Conservation (phyloP, 2,329 filamentous ascomycete genomes). For the Hymenotorrendiella dingleyae region DNA sequence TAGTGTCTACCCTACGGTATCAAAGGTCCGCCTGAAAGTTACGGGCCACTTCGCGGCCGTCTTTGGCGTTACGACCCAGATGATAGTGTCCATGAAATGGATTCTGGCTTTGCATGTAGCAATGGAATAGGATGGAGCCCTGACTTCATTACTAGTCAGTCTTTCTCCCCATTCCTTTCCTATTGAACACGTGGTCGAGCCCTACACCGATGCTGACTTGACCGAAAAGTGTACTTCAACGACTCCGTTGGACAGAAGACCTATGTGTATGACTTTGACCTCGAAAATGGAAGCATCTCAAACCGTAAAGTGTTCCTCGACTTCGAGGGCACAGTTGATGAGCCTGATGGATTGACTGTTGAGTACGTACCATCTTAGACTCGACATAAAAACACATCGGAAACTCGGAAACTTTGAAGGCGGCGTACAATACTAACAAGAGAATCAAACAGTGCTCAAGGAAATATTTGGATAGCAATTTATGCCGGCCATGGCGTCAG, state of each 20-base stretch:
- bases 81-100: slow-evolving; percentile 29
- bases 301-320: slow-evolving; percentile 26
- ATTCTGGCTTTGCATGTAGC: slow-evolving; percentile 29
- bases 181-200: too few relatives aligned
- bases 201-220: neutral
- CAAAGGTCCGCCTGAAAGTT: slow-evolving; percentile 27
- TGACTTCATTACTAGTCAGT: slow-evolving; percentile 31
- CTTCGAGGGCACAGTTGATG: slow-evolving; percentile 10
- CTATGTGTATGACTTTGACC: slow-evolving; percentile 31
- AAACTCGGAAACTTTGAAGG: too few relatives aligned
- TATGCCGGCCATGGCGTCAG: slow-evolving; percentile 29
- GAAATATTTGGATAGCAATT: slow-evolving; percentile 34
- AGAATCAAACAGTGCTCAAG: slow-evolving; percentile 30
- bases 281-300: slow-evolving; percentile 28
- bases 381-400: too few relatives aligned
- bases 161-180: neutral
- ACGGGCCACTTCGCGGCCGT: slow-evolving; percentile 23
- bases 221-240: slow-evolving; percentile 30
- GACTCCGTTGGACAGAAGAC: slow-evolving; percentile 31
- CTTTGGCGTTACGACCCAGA: slow-evolving; percentile 20
- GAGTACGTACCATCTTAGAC: too few relatives aligned
- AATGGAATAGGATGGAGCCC: slow-evolving; percentile 33
- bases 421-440: too few relatives aligned
- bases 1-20: slow-evolving; percentile 30
- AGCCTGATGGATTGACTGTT: slow-evolving; percentile 34